phyloP scores from a whole-genome alignment of 2,329 filamentous ascomycete genomes.

The Aspergillus aculeatinus region DNA sequence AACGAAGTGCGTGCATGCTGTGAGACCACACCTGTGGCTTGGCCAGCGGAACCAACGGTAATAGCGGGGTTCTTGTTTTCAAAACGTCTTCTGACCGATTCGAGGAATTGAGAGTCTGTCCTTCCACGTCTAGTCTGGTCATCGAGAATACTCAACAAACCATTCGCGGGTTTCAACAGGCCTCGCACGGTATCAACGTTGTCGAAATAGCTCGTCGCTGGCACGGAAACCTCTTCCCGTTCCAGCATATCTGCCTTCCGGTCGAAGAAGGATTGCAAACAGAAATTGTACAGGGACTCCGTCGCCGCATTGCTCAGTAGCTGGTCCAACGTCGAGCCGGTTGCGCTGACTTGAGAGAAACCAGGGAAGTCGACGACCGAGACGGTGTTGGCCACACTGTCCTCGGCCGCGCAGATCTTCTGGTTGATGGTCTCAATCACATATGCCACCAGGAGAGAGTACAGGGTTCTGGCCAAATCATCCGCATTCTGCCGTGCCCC shows the following conservation, averaged over 20 bases:
- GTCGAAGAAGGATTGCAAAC: conserved; percentile 93
- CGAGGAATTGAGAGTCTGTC: conserved; percentile 84
- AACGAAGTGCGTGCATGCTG: conserved; percentile 79
- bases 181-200: conserved; percentile 93
- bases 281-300: conserved; percentile 89
- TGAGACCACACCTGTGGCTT: conserved; percentile 86
- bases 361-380: conserved; percentile 96
- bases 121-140: conserved; percentile 90
- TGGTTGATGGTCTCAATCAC: conserved; percentile 93
- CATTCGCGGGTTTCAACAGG: conserved; percentile 87
- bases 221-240: conserved; percentile 85
- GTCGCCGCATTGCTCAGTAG: conserved; percentile 91
- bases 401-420: conserved; percentile 80
- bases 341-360: conserved; percentile 80
- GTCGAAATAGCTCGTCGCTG: conserved; percentile 95
- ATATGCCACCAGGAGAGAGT: conserved; percentile 89
- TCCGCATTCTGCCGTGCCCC: conserved; percentile 90
- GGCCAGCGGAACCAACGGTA: conserved; percentile 70
- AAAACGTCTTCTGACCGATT: conserved; percentile 88
- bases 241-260: conserved; percentile 90
- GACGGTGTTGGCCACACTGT: conserved; percentile 86
- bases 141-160: conserved; percentile 88
- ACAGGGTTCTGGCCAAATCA: conserved; percentile 87
- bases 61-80: conserved; percentile 93
- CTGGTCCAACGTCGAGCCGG: conserved; percentile 84